Evolutionary conservation across 371 early-diverging fungal species (phyloP), one percentile per base, ranked within the genome.

Genomic region (Lichtheimia ornata): DNA sequence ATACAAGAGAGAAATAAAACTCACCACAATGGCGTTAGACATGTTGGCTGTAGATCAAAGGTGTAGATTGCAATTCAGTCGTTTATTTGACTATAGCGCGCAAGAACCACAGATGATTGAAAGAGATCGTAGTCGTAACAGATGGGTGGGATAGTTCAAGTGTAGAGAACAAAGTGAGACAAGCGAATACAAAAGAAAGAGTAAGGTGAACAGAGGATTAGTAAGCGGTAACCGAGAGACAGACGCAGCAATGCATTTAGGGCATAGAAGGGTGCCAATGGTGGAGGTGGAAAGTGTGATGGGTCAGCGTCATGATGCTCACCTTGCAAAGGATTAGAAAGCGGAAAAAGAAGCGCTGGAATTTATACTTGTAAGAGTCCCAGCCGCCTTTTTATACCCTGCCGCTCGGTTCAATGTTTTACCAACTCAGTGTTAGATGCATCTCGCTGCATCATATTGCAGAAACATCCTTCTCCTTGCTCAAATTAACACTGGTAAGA

Each of bases 1-100:
- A 20, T 4, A 42, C n/a, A 47, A 47, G 9, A 51, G 66, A 56
- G 25, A 13, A 25, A 57, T 0, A 62, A 25, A 56, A 59, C 62
- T 70, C 72, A 78, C 79, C 75, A 78, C 79, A 67, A 74, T 67
- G 58, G 73, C 71, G 63, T 78, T 78, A 51, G 79, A 74, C 79
- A 77, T 77, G 35, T 44, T 63, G 58, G 40, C 44, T 53, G 58
- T 45, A 56, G 53, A 61, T 53, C 41, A 41, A 13, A 49, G 53
- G 27, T 60, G 53, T 9, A 47, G 47, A 47, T 13, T 47, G 47
- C 22, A 47, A 47, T n/a, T n/a, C 47, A 47, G 47, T 47, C 47
- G 47, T 47, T 47, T 47, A 47, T 47, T 47, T 47, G 47, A 22
- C 47, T 47, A 22, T 22, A 47, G 22, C 22, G 18, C 47, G 47